Conservation (phyloP, 2,329 filamentous ascomycete species). For the Beauveria varroae region DNA sequence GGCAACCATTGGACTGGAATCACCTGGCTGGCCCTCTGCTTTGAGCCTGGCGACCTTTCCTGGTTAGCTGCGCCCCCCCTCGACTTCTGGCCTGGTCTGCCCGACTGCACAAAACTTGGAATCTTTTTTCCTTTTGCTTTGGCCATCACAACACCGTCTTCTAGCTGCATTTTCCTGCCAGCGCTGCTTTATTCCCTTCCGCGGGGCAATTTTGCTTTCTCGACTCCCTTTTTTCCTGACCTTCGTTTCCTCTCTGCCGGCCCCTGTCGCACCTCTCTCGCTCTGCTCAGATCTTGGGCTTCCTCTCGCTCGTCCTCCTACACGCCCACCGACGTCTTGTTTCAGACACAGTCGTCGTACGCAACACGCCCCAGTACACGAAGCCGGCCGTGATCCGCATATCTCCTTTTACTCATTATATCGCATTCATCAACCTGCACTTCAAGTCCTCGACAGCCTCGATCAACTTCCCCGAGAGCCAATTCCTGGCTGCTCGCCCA, state of each 20-base stretch:
- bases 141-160: not conserved
- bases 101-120: conserved; percentile 1
- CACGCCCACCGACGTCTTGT: not conserved
- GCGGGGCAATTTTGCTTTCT: conserved; percentile 8
- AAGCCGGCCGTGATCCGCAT: not conserved
- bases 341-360: conserved; percentile 6
- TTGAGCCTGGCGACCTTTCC: not conserved
- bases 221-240: conserved; percentile 1
- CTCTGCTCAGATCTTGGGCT: not conserved
- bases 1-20: not conserved
- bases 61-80: not conserved
- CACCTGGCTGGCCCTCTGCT: no score
- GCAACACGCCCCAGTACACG: conserved; percentile 5
- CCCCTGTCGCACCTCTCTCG: conserved; percentile 3
- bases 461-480: conserved; percentile 16
- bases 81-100: not conserved
- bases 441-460: not conserved
- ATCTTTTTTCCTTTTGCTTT: conserved; percentile 4
- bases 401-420: not conserved
- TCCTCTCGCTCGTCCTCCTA: conserved; percentile 2
- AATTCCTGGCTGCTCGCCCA: conserved; percentile 28
- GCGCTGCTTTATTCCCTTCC: conserved; percentile 7
- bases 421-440: not conserved
- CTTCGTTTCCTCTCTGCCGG: not conserved
- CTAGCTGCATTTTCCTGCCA: not conserved